phyloP scores from a whole-genome alignment of 2,329 filamentous ascomycete genomes.

The Aureobasidium musti region DNA sequence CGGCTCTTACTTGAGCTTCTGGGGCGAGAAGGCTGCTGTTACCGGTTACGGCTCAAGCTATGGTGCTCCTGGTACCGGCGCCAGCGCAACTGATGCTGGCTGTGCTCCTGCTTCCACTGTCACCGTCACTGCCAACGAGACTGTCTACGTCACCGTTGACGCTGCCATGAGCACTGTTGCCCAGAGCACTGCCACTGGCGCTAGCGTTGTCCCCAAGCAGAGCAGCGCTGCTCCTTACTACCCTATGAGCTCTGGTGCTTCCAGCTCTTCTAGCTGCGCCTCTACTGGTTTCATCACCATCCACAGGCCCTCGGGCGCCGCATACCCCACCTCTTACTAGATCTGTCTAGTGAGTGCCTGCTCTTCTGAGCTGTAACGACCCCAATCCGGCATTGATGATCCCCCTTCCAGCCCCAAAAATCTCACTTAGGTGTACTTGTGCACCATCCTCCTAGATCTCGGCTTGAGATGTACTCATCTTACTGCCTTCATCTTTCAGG shows the following conservation, averaged over 20 bases:
- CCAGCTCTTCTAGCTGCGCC: slow-evolving; percentile 30
- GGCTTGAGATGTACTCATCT: not conserved
- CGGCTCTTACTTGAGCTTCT: slow-evolving; percentile 25
- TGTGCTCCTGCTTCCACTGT: slow-evolving; percentile 39
- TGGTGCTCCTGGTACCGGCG: slow-evolving; percentile 28
- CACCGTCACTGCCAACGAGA: slow-evolving; percentile 42
- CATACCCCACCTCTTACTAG: slow-evolving; percentile 23
- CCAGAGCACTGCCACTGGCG: slow-evolving; percentile 21
- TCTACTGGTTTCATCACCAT: slow-evolving; percentile 39
- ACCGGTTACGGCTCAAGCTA: slow-evolving; percentile 29
- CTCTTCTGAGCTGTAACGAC: slow-evolving; percentile 23
- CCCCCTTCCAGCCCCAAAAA: slow-evolving; percentile 2
- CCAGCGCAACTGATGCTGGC: slow-evolving; percentile 32
- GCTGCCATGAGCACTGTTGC: slow-evolving; percentile 21
- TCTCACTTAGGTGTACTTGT: not conserved
- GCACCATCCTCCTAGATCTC: not conserved
- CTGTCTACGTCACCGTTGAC: slow-evolving; percentile 33
- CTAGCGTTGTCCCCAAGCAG: slow-evolving; percentile 28
- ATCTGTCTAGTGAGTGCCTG: not conserved
- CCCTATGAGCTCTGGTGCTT: slow-evolving; percentile 33
- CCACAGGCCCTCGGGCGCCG: slow-evolving; percentile 33
- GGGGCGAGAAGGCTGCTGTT: slow-evolving; percentile 30
- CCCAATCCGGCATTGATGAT: slow-evolving; percentile 28
- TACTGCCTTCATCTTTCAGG: not conserved
- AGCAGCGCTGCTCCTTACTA: slow-evolving; percentile 35